Percentiles rank a stretch among this genome's conserved stretches.
phyloP scores from a whole-genome alignment of 2,329 filamentous ascomycete genomes.

The Magnaporthales sp. region DNA sequence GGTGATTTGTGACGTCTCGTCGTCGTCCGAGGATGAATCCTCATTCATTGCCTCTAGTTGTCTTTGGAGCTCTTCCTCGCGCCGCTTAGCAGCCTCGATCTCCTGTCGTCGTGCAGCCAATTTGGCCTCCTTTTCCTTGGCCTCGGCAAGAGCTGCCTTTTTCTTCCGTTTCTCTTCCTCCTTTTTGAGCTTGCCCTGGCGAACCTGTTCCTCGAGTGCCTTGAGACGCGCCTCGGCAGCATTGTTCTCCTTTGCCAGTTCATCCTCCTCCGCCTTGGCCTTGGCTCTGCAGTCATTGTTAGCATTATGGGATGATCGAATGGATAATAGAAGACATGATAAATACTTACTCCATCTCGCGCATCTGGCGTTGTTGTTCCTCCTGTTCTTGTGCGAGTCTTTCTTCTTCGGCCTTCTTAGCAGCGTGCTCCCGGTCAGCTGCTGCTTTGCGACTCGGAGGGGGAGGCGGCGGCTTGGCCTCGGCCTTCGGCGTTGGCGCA shows the following conservation, averaged over 20 bases:
- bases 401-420: constrained; percentile 51
- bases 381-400: constrained; percentile 63
- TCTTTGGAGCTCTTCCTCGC: constrained; percentile 79
- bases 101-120: constrained; percentile 81
- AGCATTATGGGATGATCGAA: constrained; percentile 15
- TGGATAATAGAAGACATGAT: not conserved
- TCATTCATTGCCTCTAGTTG: constrained; percentile 72
- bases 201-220: constrained; percentile 88
- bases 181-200: constrained; percentile 88
- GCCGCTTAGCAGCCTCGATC: constrained; percentile 82
- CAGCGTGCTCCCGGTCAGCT: constrained; percentile 39
- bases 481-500: constrained; percentile 34
- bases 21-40: constrained; percentile 68
- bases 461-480: constrained; percentile 59
- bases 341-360: constrained; percentile 72
- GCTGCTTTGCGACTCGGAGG: constrained; percentile 67
- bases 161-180: constrained; percentile 91
- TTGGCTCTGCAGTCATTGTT: constrained; percentile 49
- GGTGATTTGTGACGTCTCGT: constrained; percentile 60
- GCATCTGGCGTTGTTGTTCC: constrained; percentile 64
- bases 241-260: constrained; percentile 70
- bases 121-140: constrained; percentile 80
- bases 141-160: constrained; percentile 77
- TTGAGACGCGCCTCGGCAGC: constrained; percentile 75
- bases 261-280: constrained; percentile 67